These are phyloP conservation scores for Bruguiera sexangula DNA, from an alignment of 345 rosid genomes.

Conservation along the genomic window DNA sequence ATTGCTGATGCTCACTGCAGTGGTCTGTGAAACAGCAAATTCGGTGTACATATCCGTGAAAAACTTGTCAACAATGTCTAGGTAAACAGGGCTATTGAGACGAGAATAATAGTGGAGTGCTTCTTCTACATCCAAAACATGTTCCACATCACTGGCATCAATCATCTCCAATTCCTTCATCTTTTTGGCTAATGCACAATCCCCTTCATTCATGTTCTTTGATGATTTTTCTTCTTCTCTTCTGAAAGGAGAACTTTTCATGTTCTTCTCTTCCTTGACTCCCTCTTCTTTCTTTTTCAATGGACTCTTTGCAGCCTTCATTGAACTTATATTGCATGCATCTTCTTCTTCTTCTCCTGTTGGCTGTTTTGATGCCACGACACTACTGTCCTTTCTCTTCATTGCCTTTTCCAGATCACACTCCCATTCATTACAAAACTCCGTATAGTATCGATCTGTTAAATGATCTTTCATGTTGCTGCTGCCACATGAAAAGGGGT, in stretches of 20 bases:
- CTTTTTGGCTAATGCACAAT: slow-evolving; percentile 55
- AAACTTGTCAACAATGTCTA: slow-evolving; percentile 79
- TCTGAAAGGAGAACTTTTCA: slow-evolving; percentile 19
- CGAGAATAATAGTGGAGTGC: slow-evolving; percentile 79
- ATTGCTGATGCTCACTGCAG: slow-evolving; percentile 32
- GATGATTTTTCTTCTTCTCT: slow-evolving; percentile 22
- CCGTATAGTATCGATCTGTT: slow-evolving; percentile 27
- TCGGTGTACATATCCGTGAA: slow-evolving; percentile 78
- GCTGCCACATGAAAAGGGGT: slow-evolving; percentile 34
- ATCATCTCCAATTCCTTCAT: slow-evolving; percentile 86
- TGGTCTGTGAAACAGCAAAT: slow-evolving; percentile 48
- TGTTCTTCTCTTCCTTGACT: slow-evolving; percentile 27
- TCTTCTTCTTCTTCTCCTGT: slow-evolving; percentile 19
- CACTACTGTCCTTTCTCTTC: slow-evolving; percentile 18
- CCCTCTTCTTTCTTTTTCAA: slow-evolving; percentile 29
- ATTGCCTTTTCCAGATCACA: slow-evolving; percentile 30
- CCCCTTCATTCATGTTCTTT: slow-evolving; percentile 30
- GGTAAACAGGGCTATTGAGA: slow-evolving; percentile 75
- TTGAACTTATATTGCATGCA: slow-evolving; percentile 16
- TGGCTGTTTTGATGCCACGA: slow-evolving; percentile 9
- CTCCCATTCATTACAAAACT: slow-evolving; percentile 38
- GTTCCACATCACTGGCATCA: slow-evolving; percentile 67
- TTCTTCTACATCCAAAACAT: slow-evolving; percentile 72
- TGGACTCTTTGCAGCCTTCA: slow-evolving; percentile 23
- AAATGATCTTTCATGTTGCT: slow-evolving; percentile 19